Evolutionary conservation across 2,329 filamentous ascomycete genomes (phyloP).

Genomic region (Penicillium sp.): DNA sequence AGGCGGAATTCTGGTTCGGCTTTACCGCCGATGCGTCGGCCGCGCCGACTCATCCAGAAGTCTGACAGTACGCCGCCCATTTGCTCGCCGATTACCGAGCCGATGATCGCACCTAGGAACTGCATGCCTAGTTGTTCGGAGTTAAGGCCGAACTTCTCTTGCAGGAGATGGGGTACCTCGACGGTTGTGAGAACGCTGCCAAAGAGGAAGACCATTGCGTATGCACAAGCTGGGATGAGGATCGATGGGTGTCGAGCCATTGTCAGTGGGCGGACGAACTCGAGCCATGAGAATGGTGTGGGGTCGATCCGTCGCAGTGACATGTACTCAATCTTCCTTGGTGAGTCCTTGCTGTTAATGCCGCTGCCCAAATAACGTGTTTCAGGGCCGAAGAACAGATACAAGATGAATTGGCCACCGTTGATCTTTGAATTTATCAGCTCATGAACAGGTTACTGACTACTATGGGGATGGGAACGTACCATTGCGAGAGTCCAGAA

Average conservation of each 20-base stretch:
- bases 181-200: slow-evolving; percentile 55
- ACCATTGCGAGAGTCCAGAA: slow-evolving; percentile 59
- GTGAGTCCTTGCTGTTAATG: slow-evolving; percentile 22
- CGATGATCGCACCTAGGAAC: slow-evolving; percentile 58
- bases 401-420: slow-evolving; percentile 55
- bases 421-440: slow-evolving; percentile 46
- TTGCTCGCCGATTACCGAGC: slow-evolving; percentile 60
- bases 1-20: slow-evolving; percentile 55
- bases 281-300: slow-evolving; percentile 47
- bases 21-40: slow-evolving; percentile 35
- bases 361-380: slow-evolving; percentile 50
- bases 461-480: slow-evolving; percentile 16
- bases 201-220: slow-evolving; percentile 60
- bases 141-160: slow-evolving; percentile 56
- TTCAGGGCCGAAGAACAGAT: slow-evolving; percentile 56
- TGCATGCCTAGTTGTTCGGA: slow-evolving; percentile 60
- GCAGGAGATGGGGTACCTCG: slow-evolving; percentile 60
- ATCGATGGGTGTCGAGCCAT: slow-evolving; percentile 50
- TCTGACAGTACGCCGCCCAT: slow-evolving; percentile 58
- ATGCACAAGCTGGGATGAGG: slow-evolving; percentile 53
- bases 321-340: slow-evolving; percentile 48
- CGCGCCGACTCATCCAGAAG: slow-evolving; percentile 53
- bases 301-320: slow-evolving; percentile 53
- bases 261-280: slow-evolving; percentile 54
- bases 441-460: slow-evolving; percentile 10